Percentiles rank a stretch among this genome's conserved stretches.
These are phyloP conservation scores for Melaleuca alternifolia DNA, from an alignment of 345 rosid species.

Conservation along the genomic window DNA sequence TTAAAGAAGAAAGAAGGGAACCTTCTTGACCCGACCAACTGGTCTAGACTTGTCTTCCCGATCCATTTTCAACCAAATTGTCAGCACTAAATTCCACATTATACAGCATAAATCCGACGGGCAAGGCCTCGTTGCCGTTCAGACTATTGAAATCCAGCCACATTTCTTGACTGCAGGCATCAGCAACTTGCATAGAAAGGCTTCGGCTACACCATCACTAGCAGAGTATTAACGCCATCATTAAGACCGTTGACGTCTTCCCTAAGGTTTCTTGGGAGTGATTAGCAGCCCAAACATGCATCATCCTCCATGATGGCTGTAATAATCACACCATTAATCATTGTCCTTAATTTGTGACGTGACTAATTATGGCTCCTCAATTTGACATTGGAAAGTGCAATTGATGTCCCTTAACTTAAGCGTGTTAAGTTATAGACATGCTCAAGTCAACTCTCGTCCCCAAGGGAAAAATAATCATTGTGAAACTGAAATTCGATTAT, in stretches of 20 bases:
- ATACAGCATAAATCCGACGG: background rate
- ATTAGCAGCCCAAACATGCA: background rate
- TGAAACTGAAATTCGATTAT: accelerated
- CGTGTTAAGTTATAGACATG: background rate
- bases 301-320: background rate
- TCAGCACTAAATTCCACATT: background rate
- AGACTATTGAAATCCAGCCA: background rate
- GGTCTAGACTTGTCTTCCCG: background rate
- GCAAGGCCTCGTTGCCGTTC: background rate
- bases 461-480: background rate
- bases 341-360: background rate
- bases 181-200: background rate
- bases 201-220: background rate
- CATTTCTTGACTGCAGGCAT: background rate
- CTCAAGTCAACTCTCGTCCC: background rate
- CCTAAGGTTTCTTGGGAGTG: background rate
- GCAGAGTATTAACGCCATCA: background rate
- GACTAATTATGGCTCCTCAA: background rate
- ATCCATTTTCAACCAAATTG: background rate
- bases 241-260: constrained; percentile 1
- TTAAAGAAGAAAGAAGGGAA: too few species aligned
- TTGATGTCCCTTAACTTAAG: background rate
- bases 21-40: background rate
- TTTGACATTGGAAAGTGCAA: background rate
- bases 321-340: background rate